These are phyloP conservation scores for Lathyrus aphaca DNA, from an alignment of 306 rosid species.

Conservation along the genomic window DNA sequence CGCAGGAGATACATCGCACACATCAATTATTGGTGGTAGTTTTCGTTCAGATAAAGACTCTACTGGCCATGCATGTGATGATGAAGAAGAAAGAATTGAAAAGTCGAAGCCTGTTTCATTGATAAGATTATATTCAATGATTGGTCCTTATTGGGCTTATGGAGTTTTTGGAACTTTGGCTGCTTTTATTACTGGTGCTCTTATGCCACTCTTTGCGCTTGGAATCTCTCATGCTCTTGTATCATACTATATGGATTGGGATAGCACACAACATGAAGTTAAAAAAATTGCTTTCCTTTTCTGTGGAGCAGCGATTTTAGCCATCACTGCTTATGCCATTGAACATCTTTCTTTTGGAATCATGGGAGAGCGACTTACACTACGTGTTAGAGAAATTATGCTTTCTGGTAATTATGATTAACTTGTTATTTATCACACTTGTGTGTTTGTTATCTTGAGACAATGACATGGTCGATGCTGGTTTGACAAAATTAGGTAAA, in stretches of 20 bases:
- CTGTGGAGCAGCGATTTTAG: constrained; percentile 64
- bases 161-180: constrained; percentile 71
- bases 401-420: constrained; percentile 61
- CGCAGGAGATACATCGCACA: constrained; percentile 64
- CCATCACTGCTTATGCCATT: constrained; percentile 68
- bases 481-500: neutral
- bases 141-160: constrained; percentile 79
- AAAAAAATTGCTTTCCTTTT: constrained; percentile 74
- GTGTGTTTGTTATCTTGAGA: neutral
- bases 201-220: constrained; percentile 92
- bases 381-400: constrained; percentile 77
- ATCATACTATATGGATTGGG: constrained; percentile 88
- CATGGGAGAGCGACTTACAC: constrained; percentile 93
- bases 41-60: constrained; percentile 86
- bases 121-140: constrained; percentile 74
- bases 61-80: constrained; percentile 46
- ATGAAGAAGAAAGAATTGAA: constrained; percentile 48
- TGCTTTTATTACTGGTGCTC: constrained; percentile 85
- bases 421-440: neutral
- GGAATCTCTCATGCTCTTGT: constrained; percentile 94
- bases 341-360: constrained; percentile 83
- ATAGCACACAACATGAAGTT: constrained; percentile 66
- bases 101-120: constrained; percentile 53
- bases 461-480: neutral
- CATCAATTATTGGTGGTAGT: constrained; percentile 75